Conservation (phyloP, 805 yeast species). For the Blastobotrys americana region DNA sequence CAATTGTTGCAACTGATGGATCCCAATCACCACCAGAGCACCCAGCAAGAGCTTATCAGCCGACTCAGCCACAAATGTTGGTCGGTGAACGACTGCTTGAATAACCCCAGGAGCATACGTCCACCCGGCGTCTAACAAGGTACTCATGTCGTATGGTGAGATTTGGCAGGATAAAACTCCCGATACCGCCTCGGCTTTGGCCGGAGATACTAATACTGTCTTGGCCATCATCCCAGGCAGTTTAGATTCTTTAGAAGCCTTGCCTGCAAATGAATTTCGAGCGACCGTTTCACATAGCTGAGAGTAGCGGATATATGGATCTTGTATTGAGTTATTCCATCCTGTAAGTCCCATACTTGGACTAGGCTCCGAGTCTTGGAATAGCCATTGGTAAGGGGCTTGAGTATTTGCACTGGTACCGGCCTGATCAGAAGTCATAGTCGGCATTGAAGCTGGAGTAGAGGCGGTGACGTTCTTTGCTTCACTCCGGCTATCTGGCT, state of each 20-base stretch:
- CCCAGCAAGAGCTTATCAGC: slow-evolving; percentile 24
- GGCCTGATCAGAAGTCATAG: no score
- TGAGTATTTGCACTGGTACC: no score
- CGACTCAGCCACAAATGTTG: slow-evolving; percentile 24
- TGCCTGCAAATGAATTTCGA: neutral
- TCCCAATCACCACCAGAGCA: slow-evolving; percentile 25
- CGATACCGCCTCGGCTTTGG: neutral
- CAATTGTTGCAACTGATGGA: slow-evolving; percentile 11
- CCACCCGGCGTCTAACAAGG: neutral
- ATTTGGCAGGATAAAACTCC: slow-evolving; percentile 2
- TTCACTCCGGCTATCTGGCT: no score
- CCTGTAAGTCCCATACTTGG: neutral
- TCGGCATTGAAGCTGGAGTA: no score
- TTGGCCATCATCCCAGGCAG: slow-evolving; percentile 6
- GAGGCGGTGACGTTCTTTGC: no score
- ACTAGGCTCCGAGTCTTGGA: neutral
- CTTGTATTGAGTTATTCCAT: neutral
- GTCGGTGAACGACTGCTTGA: slow-evolving; percentile 23
- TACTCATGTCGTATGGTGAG: slow-evolving; percentile 1
- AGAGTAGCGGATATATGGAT: neutral
- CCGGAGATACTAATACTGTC: neutral
- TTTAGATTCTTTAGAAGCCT: neutral
- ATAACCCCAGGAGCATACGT: slow-evolving; percentile 7
- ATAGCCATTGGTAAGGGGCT: neutral
- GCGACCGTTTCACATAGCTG: neutral